Evolutionary conservation across 2,329 filamentous ascomycete genomes (phyloP).

Genomic region (Neonectria neomacrospora): DNA sequence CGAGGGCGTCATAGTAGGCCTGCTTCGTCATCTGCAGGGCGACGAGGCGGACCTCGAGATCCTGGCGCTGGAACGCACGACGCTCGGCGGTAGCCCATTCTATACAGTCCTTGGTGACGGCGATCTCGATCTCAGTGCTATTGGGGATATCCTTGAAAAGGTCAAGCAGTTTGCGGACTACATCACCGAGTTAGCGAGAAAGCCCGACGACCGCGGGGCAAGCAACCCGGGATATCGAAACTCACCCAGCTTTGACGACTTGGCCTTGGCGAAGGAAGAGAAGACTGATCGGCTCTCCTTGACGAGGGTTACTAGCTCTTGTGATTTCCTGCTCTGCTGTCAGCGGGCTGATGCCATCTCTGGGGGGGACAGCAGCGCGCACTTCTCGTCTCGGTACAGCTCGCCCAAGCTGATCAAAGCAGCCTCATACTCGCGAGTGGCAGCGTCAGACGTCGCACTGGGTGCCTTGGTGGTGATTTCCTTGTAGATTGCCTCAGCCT

Average conservation of each 20-base stretch:
- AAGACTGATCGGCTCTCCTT: constrained; percentile 90
- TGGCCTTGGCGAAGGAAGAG: constrained; percentile 97
- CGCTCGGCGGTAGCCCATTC: constrained; percentile 97
- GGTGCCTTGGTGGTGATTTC: constrained; percentile 88
- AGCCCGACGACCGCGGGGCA: constrained; percentile 8
- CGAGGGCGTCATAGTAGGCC: constrained; percentile 95
- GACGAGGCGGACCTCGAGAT: constrained; percentile 95
- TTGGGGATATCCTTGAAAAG: constrained; percentile 94
- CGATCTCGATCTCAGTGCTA: constrained; percentile 92
- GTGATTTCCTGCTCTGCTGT: constrained; percentile 69
- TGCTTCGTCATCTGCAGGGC: constrained; percentile 96
- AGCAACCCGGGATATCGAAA: not conserved
- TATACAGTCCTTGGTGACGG: constrained; percentile 98
- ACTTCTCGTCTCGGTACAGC: constrained; percentile 91
- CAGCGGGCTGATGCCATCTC: constrained; percentile 23
- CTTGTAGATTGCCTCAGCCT: constrained; percentile 90
- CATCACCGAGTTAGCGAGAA: constrained; percentile 33
- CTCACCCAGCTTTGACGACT: constrained; percentile 96
- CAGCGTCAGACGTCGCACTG: constrained; percentile 82
- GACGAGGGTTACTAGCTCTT: constrained; percentile 90
- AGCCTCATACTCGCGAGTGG: constrained; percentile 90
- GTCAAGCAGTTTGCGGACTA: constrained; percentile 96
- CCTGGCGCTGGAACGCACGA: constrained; percentile 95
- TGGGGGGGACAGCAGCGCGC: constrained; percentile 50
- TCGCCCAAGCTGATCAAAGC: constrained; percentile 90